A percentile compares a stretch with the other conserved stretches of the same genome.
phyloP scores from a whole-genome alignment of 2,329 filamentous ascomycete species.

The Fonsecaea monophora region DNA sequence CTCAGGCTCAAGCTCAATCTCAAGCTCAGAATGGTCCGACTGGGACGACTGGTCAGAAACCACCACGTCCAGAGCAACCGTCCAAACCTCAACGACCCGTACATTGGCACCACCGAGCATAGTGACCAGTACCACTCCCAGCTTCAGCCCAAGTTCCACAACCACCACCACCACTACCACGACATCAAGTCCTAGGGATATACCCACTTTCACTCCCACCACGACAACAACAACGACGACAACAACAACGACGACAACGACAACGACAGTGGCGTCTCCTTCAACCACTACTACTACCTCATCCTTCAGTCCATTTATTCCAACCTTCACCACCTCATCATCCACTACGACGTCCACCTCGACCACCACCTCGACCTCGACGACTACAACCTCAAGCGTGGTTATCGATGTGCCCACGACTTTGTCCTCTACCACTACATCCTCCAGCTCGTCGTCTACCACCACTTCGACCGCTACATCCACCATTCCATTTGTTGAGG shows the following conservation, averaged over 20 bases:
- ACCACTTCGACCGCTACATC: neutral
- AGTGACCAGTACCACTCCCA: neutral
- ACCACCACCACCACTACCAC: slow-evolving; percentile 6
- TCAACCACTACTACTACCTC: neutral
- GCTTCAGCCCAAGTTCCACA: slow-evolving; percentile 11
- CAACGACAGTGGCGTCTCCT: neutral
- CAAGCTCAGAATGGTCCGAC: neutral
- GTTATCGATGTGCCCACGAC: neutral
- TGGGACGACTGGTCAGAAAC: slow-evolving; percentile 7
- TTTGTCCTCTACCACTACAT: neutral
- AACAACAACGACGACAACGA: neutral
- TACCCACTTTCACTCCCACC: neutral
- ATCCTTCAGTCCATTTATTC: neutral
- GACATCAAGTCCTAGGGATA: neutral
- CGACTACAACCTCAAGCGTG: neutral
- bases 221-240: neutral
- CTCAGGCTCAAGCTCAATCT: too few species aligned
- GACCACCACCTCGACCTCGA: neutral
- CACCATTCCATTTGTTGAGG: neutral
- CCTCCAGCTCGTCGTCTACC: too few species aligned
- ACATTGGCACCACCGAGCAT: slow-evolving; percentile 13
- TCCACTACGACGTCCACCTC: slow-evolving; percentile 6
- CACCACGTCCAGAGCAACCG: slow-evolving; percentile 4
- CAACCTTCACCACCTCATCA: slow-evolving; percentile 13
- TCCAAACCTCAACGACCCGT: neutral